Percentiles rank a stretch among this genome's conserved stretches.
Evolutionary conservation across 2,329 filamentous ascomycete species (phyloP).

Genomic region (Mycosphaerella sp.): DNA sequence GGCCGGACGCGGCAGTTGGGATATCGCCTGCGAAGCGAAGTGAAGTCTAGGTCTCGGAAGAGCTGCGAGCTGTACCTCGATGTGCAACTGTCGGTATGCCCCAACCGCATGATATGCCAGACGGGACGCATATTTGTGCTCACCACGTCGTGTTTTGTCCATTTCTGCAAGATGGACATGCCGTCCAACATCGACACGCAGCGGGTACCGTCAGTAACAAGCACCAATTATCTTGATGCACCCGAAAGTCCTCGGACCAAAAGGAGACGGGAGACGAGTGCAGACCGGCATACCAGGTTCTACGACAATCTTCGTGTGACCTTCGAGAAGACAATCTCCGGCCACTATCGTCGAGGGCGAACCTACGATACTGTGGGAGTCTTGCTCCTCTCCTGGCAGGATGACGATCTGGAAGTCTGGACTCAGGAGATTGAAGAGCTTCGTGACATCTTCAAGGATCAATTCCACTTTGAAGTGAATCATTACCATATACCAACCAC

Average conservation of each 20-base stretch:
- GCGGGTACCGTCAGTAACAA: neutral
- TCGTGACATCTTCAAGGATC: conserved; percentile 1
- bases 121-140: neutral
- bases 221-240: neutral
- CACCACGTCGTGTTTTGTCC: too few relatives aligned
- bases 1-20: neutral
- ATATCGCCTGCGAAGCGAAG: neutral
- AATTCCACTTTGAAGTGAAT: conserved; percentile 8
- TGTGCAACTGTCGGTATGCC: neutral
- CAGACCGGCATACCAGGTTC: neutral
- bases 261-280: neutral
- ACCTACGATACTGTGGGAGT: conserved; percentile 11
- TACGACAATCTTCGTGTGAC: conserved; percentile 4
- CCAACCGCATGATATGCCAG: neutral
- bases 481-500: conserved; percentile 7
- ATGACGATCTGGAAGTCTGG: conserved; percentile 8
- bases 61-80: neutral
- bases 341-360: conserved; percentile 7
- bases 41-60: neutral
- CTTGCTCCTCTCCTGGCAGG: conserved; percentile 9
- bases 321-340: conserved; percentile 6
- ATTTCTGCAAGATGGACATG: neutral
- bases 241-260: neutral
- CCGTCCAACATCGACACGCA: neutral
- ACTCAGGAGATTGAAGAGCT: conserved; percentile 1